phyloP scores from a whole-genome alignment of 768 basidiomycete species.

The Tylopilus sp. region DNA sequence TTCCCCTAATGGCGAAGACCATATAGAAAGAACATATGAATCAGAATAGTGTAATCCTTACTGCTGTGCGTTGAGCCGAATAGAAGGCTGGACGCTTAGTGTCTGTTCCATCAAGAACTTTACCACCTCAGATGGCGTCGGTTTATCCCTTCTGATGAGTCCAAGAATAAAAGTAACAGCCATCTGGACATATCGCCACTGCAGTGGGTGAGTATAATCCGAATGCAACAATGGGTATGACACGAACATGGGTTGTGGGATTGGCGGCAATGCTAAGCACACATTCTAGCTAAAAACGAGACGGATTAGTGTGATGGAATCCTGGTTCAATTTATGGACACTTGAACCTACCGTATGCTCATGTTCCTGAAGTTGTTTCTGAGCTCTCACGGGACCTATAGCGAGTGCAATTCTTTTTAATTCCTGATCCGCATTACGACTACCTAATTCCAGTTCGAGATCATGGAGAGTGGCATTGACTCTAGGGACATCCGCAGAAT shows the following conservation, averaged over 20 bases:
- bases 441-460: constrained; percentile 50
- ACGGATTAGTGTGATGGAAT: background rate
- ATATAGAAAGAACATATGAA: background rate
- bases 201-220: constrained; percentile 11
- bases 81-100: constrained; percentile 68
- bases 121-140: constrained; percentile 50
- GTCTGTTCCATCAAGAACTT: constrained; percentile 63
- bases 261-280: constrained; percentile 59
- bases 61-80: constrained; percentile 64
- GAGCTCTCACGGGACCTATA: constrained; percentile 41
- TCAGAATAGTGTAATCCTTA: constrained; percentile 26
- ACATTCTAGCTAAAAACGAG: constrained; percentile 45
- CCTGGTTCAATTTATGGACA: background rate
- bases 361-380: constrained; percentile 46
- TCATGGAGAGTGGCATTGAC: constrained; percentile 47
- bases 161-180: constrained; percentile 58
- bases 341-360: constrained; percentile 43
- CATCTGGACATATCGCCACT: constrained; percentile 85
- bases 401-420: constrained; percentile 43
- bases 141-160: constrained; percentile 61
- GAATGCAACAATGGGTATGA: background rate
- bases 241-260: constrained; percentile 70
- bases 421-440: constrained; percentile 37
- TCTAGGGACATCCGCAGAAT: constrained; percentile 45
- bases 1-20: constrained; percentile 42